Evolutionary conservation across 441 rosid genomes (phyloP), one percentile per base, ranked within the genome.

Genomic region (Arabidopsis lyrata): DNA sequence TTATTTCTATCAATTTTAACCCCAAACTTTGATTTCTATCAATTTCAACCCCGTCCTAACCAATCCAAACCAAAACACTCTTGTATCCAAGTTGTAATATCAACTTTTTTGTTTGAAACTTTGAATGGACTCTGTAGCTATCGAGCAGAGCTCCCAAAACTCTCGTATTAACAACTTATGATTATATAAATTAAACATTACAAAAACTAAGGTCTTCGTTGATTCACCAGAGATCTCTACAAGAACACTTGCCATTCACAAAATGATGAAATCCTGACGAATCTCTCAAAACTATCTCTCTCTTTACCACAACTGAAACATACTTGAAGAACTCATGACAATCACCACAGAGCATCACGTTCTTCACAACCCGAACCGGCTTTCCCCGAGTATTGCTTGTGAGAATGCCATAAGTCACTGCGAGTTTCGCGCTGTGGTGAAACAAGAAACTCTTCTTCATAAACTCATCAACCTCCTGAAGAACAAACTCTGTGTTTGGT

Each of bases 401-500:
- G 59, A 94, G 81, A 55, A 94, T 88, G 15, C 89, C 92, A 14
- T 85, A 94, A 9, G 95, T 84, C 56, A 87, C 83, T 0, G 97
- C 97, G 5, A 94, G 89, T 81, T 94, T 94, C 24, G 95, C 94
- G 48, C 99, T 92, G 66, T 94, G 97, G 74, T 84, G 86, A 83
- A 84, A 89, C 80, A 90, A 73, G 87, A 92, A 94, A 34, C 75
- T 81, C 82, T 86, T 82, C 82, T 92, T 94, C 64, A 89, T 94
- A 65, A 85, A 79, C 84, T 94, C 97, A 72, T 86, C 99, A 1
- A 94, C 88, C 55, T 92, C 99, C 36, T 92, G 97, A 62, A 94
- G 99, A 59, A 90, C 97, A 62, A 85, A 94, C 75, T 91, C 88
- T 1, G 90, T 90, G 81, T 94, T 86, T 0, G 95, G 97, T 15